These are phyloP conservation scores for Cerrena zonata DNA, from an alignment of 1,284 basidiomycete species.

Conservation along the genomic window DNA sequence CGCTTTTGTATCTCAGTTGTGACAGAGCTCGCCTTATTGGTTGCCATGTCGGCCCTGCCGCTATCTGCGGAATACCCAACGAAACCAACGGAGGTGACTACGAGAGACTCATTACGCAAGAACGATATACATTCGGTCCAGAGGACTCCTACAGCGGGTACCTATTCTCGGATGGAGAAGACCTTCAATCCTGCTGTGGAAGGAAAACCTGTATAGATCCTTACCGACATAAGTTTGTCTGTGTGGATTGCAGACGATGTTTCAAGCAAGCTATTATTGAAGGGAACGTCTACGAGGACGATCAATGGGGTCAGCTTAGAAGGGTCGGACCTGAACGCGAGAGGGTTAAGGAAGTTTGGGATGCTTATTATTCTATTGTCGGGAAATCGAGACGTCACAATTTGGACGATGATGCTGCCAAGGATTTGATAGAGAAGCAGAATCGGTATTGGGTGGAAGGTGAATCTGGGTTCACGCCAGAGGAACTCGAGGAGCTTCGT, in stretches of 20 bases:
- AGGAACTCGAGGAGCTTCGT: background rate
- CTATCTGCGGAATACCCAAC: slow-evolving; percentile 3
- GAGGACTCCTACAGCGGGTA: too few relatives aligned
- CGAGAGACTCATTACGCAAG: background rate
- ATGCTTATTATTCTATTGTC: too few relatives aligned
- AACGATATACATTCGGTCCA: background rate
- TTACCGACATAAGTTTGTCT: slow-evolving; percentile 9
- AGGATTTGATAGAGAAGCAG: background rate
- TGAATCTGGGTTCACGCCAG: background rate
- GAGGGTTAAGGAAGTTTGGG: slow-evolving; percentile 3
- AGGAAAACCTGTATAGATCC: slow-evolving; percentile 3
- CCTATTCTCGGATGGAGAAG: background rate
- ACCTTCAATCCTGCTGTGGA: background rate
- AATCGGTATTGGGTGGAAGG: background rate
- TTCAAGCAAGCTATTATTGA: slow-evolving; percentile 9
- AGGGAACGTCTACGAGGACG: slow-evolving; percentile 6
- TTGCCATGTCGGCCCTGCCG: slow-evolving; percentile 9
- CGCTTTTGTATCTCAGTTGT: background rate
- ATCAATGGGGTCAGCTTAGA: background rate
- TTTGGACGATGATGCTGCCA: too few relatives aligned
- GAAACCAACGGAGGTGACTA: slow-evolving; percentile 2
- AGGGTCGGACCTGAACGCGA: slow-evolving; percentile 2
- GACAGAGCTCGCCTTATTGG: slow-evolving; percentile 8
- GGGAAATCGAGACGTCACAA: too few relatives aligned
- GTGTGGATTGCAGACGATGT: slow-evolving; percentile 6